phyloP scores from a whole-genome alignment of 441 rosid genomes.

The Populus hybrid region DNA sequence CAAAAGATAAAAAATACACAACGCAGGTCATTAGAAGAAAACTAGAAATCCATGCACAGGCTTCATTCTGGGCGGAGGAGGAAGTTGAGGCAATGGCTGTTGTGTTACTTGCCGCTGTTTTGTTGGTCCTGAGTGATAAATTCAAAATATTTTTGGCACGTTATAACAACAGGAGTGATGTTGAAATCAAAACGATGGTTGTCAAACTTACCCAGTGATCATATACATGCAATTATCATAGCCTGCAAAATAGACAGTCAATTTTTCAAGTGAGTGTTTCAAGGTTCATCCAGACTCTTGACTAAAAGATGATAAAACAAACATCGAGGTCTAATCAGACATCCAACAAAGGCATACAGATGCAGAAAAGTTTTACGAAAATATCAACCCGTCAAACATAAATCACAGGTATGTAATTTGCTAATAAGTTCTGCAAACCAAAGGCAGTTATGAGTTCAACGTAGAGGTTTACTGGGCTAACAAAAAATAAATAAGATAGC shows the following conservation, averaged over 20 bases:
- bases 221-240: slow-evolving; percentile 84
- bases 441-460: neutral
- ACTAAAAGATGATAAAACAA: neutral
- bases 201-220: slow-evolving; percentile 57
- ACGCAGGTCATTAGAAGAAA: slow-evolving; percentile 28
- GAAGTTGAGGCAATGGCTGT: slow-evolving; percentile 54
- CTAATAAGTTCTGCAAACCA: neutral
- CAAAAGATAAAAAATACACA: slow-evolving; percentile 23
- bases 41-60: slow-evolving; percentile 24
- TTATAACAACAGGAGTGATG: too few species aligned
- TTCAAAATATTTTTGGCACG: slow-evolving; percentile 12
- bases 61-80: slow-evolving; percentile 22
- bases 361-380: neutral
- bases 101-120: slow-evolving; percentile 54
- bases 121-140: slow-evolving; percentile 56
- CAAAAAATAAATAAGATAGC: neutral
- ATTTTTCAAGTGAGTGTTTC: neutral
- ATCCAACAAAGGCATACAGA: neutral
- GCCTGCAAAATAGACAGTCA: slow-evolving; percentile 44
- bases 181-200: neutral
- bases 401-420: neutral
- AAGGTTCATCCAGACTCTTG: neutral
- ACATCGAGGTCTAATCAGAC: too few species aligned
- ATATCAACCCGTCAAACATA: neutral
- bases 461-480: neutral